Evolutionary conservation across 2,329 filamentous ascomycete genomes (phyloP).

Genomic region (Macrophomina pseudophaseolina): DNA sequence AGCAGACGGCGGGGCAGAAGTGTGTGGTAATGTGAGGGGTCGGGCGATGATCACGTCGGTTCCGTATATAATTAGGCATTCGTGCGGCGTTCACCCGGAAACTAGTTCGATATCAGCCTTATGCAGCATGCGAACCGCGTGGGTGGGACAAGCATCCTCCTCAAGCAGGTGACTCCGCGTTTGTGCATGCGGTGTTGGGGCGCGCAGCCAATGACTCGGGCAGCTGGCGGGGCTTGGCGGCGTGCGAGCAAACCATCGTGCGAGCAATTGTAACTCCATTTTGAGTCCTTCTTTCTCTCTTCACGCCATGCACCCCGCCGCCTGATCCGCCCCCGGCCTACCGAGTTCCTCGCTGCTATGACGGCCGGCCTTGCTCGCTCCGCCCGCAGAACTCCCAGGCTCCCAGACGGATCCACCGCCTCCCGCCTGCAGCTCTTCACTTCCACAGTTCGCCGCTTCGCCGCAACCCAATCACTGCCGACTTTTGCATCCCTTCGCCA

Average conservation of each 20-base stretch:
- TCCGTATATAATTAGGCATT: conserved; percentile 1
- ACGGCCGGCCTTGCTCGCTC: conserved; percentile 6
- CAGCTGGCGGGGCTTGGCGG: not conserved
- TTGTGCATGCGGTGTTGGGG: not conserved
- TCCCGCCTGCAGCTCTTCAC: not conserved
- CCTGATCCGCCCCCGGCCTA: conserved; percentile 5
- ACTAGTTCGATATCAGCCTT: conserved; percentile 10
- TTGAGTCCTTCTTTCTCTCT: not conserved
- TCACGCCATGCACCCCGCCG: conserved; percentile 6
- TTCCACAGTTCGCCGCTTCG: conserved; percentile 1
- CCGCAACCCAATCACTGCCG: conserved; percentile 11
- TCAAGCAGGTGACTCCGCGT: conserved; percentile 27
- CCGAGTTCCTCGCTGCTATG: conserved; percentile 21
- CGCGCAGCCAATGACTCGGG: conserved; percentile 5
- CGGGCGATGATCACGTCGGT: not conserved
- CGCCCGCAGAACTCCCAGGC: conserved; percentile 5
- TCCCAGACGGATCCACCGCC: conserved; percentile 17
- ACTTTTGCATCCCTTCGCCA: conserved; percentile 2
- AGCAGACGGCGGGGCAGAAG: conserved; percentile 41
- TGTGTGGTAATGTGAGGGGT: conserved; percentile 50
- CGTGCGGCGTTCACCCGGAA: not conserved
- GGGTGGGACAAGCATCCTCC: conserved; percentile 3
- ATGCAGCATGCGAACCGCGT: conserved; percentile 8
- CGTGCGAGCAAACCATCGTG: conserved; percentile 13
- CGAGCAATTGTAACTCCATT: conserved; percentile 15